Evolutionary conservation across 2,329 filamentous ascomycete species (phyloP), one percentile per base, ranked within the genome.

Genomic region (Ceratocystis destructans): DNA sequence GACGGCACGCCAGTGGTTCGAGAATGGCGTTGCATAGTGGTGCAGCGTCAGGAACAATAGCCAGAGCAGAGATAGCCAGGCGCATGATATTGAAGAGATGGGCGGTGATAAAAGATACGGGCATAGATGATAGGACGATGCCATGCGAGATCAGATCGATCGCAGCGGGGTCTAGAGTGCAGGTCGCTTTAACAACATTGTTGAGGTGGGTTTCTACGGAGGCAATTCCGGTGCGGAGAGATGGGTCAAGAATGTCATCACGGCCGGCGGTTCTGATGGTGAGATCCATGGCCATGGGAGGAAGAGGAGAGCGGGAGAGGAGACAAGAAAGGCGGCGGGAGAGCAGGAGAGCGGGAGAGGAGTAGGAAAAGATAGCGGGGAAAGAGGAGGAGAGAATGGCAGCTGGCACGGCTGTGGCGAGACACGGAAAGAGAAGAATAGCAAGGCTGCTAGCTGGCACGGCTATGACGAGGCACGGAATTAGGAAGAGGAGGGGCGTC

Each of bases 51-150:
- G 44, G 63, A 5, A 64, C 63, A 1, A 53, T 44, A 33, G 64
- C 64, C 20, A 67, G 25, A 28, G 62, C 66, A 3, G 62, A 61
- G 37, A 67, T 45, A 33, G 62, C 53, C 10, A 67, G 57, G 22
- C 63, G 62, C 55, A 67, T 15, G 28, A 67, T 65, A 31, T 63
- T 59, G 33, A 59, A 41, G 33, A 67, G 57, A 22, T 67, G 55
- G n/a, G 28, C 45, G 12, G 46, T 46, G 28, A 65, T 62, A 20
- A 65, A 67, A 1, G 62, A 67, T 10, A 22, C 41, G 22, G 63
- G 57, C 25, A 65, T 37, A 17, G 62, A 53, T 4, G 62, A 64
- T 15, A 64, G 28, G 12, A 57, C 37, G 22, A 64, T 41, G 46
- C 46, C 61, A 17, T 59, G 61, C 5, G 41, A 17, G 37, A 50